These are phyloP conservation scores for Gamarada debralockiae DNA, from an alignment of 495 filamentous ascomycete species.

Conservation along the genomic window DNA sequence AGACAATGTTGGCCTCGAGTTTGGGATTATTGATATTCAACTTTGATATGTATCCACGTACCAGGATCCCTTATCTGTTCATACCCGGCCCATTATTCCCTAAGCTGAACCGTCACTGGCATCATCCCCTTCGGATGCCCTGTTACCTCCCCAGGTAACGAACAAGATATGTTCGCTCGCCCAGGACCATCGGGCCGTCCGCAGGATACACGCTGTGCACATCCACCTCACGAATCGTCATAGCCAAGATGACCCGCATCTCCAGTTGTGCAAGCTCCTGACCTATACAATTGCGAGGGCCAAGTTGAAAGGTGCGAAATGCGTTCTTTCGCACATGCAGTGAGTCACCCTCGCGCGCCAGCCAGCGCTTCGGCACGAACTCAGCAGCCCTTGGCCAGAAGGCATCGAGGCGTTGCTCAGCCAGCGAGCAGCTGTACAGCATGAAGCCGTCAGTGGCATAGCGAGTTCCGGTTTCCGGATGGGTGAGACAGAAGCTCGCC, in stretches of 20 bases:
- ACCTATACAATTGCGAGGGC: constrained; percentile 50
- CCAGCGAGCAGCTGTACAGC: constrained; percentile 27
- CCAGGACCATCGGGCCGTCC: not conserved
- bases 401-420: constrained; percentile 28
- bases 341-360: constrained; percentile 25
- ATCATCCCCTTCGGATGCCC: no score
- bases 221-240: constrained; percentile 45
- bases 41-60: no score
- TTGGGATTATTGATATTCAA: no score
- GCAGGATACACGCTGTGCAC: constrained; percentile 36
- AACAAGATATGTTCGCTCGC: constrained; percentile 13
- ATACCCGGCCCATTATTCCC: no score
- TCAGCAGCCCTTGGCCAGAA: constrained; percentile 34
- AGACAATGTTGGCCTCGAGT: no score
- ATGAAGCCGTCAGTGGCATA: constrained; percentile 25
- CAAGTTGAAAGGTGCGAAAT: constrained; percentile 48
- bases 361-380: constrained; percentile 42
- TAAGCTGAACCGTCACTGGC: no score
- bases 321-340: constrained; percentile 36
- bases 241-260: constrained; percentile 38
- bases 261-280: constrained; percentile 48
- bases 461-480: constrained; percentile 10
- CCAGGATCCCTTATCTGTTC: no score
- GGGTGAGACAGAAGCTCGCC: not conserved
- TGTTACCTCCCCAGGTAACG: no score